These are phyloP conservation scores for Talaromyces albobiverticillius DNA, from an alignment of 2,329 filamentous ascomycete species.

Conservation along the genomic window DNA sequence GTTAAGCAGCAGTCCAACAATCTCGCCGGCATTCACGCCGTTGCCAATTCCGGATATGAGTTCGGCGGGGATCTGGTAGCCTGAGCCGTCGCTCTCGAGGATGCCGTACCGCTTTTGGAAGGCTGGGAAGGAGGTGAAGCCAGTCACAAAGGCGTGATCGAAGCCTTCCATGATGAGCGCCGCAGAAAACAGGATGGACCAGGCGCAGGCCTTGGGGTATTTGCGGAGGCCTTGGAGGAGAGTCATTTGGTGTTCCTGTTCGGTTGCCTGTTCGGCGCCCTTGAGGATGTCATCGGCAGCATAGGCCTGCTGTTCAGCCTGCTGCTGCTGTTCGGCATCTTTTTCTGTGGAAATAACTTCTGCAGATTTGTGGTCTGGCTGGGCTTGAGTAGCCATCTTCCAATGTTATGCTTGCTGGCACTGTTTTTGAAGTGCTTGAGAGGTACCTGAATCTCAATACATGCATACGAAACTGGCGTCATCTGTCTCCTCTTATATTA, in stretches of 20 bases:
- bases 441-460: no score
- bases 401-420: no score
- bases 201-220: background rate
- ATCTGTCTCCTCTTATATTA: no score
- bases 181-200: slow-evolving; percentile 21
- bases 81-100: slow-evolving; percentile 15
- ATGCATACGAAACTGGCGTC: no score
- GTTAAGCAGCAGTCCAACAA: slow-evolving; percentile 64
- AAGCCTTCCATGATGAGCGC: slow-evolving; percentile 42
- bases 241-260: background rate
- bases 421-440: no score
- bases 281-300: slow-evolving; percentile 62
- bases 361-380: background rate
- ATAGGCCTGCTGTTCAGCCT: slow-evolving; percentile 51
- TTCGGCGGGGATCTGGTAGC: slow-evolving; percentile 26
- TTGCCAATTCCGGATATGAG: slow-evolving; percentile 40
- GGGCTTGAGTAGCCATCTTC: no score
- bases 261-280: slow-evolving; percentile 27
- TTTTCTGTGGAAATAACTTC: no score
- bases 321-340: no score
- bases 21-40: slow-evolving; percentile 59
- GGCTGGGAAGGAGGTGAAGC: background rate
- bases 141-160: slow-evolving; percentile 35
- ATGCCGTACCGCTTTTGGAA: no score
- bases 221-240: background rate